Conservation (phyloP, 768 basidiomycete species). For the Filobasidium wieringae region DNA sequence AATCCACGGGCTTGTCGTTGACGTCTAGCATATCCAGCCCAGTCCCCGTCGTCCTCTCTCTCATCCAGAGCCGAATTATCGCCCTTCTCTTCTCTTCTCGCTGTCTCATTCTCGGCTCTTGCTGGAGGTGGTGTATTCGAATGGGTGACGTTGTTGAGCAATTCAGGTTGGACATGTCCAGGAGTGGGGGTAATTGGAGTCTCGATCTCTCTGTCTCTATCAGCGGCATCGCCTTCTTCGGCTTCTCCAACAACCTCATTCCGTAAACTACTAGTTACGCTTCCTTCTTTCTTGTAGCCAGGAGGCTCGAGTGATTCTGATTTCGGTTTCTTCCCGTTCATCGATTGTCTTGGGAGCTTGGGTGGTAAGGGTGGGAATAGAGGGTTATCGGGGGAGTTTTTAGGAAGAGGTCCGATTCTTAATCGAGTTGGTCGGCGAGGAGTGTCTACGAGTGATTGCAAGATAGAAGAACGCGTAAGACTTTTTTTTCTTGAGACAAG, state of each 20-base stretch:
- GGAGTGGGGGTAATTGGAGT: background rate
- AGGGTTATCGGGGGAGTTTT: constrained; percentile 47
- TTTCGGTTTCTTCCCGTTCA: constrained; percentile 58
- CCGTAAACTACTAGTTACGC: background rate
- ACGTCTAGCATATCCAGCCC: constrained; percentile 54
- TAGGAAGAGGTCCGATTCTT: constrained; percentile 49
- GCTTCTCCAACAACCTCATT: constrained; percentile 1
- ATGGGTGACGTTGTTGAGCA: constrained; percentile 50
- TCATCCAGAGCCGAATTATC: background rate
- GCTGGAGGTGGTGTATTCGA: constrained; percentile 71
- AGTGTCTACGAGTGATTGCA: background rate
- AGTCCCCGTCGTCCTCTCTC: constrained; percentile 70
- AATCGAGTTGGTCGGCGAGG: constrained; percentile 21
- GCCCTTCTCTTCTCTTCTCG: constrained; percentile 75
- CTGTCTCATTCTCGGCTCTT: constrained; percentile 79
- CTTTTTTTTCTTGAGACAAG: too few species aligned
- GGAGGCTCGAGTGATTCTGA: background rate
- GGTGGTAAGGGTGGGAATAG: constrained; percentile 34
- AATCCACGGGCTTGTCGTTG: constrained; percentile 68
- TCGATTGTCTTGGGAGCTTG: constrained; percentile 44
- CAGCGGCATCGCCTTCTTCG: background rate
- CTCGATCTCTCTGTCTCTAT: background rate
- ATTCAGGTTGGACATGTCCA: background rate
- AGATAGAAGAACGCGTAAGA: too few species aligned
- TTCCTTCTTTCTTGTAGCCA: background rate